Evolutionary conservation across 495 filamentous ascomycete genomes (phyloP).

Genomic region (Letharia columbiana): DNA sequence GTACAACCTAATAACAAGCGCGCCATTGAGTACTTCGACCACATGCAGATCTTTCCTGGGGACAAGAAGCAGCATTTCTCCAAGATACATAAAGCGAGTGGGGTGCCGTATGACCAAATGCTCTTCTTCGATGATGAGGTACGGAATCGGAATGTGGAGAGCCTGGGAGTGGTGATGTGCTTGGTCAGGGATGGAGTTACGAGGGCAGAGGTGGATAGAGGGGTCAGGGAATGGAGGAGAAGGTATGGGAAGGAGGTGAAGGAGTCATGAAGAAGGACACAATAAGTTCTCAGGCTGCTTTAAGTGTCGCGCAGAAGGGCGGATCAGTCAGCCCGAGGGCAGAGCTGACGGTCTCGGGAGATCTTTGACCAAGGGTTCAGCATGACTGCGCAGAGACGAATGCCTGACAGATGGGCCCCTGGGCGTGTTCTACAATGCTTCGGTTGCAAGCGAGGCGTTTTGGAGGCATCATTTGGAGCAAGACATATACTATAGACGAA

Average conservation of each 20-base stretch:
- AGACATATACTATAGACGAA: conserved; percentile 3
- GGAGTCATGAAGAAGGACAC: background rate
- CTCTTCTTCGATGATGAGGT: conserved; percentile 94
- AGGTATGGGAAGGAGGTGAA: conserved; percentile 43
- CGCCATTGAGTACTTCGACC: conserved; percentile 71
- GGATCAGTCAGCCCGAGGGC: background rate
- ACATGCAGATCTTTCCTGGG: conserved; percentile 79
- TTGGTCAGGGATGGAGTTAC: conserved; percentile 73
- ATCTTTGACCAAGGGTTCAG: background rate
- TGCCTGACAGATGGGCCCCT: background rate
- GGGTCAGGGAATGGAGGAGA: conserved; percentile 74
- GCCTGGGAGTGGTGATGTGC: conserved; percentile 72
- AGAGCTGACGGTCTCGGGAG: background rate
- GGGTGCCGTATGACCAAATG: conserved; percentile 66
- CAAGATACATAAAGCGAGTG: conserved; percentile 56
- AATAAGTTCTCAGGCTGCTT: background rate
- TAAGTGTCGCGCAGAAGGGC: background rate
- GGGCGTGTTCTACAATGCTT: background rate
- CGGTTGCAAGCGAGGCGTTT: conserved; percentile 3
- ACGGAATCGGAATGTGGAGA: conserved; percentile 79
- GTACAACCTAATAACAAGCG: conserved; percentile 48
- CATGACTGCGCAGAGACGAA: background rate
- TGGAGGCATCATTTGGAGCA: background rate
- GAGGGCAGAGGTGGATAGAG: conserved; percentile 69
- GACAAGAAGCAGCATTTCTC: conserved; percentile 82